These are phyloP conservation scores for Lanzia echinophila DNA, from an alignment of 2,329 filamentous ascomycete genomes.

Conservation along the genomic window DNA sequence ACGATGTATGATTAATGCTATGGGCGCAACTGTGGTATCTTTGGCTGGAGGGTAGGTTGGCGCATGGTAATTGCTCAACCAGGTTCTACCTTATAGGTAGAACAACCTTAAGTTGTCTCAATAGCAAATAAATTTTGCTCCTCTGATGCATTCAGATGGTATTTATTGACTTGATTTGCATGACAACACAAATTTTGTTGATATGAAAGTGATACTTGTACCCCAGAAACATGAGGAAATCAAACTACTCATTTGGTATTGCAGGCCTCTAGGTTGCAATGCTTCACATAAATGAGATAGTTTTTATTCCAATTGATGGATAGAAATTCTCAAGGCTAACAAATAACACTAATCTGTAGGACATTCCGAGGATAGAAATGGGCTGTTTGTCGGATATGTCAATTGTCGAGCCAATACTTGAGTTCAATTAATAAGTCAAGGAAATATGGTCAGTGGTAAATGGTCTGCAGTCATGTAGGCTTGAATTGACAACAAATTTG, in stretches of 20 bases:
- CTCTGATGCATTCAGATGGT: conserved; percentile 18
- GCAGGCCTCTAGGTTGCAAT: background rate
- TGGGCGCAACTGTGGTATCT: conserved; percentile 59
- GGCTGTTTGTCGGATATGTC: background rate
- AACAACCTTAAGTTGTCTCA: conserved; percentile 21
- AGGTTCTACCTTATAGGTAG: conserved; percentile 47
- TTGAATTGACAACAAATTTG: conserved; percentile 1
- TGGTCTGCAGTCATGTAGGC: conserved; percentile 5
- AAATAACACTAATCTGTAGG: background rate
- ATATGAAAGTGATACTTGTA: background rate
- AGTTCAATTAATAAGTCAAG: background rate
- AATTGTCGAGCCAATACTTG: background rate
- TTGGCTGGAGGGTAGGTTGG: conserved; percentile 64
- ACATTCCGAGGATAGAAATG: background rate
- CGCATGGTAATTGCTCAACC: conserved; percentile 53
- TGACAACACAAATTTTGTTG: background rate
- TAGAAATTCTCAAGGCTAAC: background rate
- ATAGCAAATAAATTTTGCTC: conserved; percentile 25
- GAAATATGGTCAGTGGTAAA: background rate
- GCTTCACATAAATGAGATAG: background rate
- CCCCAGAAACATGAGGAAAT: background rate
- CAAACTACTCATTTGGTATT: background rate
- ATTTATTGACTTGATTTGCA: conserved; percentile 4
- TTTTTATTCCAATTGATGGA: background rate
- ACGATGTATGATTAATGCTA: conserved; percentile 62